Percentiles rank a stretch among this genome's conserved stretches.
These are phyloP conservation scores for Coffea canephora DNA, from an alignment of 257 asterid species.

Conservation along the genomic window DNA sequence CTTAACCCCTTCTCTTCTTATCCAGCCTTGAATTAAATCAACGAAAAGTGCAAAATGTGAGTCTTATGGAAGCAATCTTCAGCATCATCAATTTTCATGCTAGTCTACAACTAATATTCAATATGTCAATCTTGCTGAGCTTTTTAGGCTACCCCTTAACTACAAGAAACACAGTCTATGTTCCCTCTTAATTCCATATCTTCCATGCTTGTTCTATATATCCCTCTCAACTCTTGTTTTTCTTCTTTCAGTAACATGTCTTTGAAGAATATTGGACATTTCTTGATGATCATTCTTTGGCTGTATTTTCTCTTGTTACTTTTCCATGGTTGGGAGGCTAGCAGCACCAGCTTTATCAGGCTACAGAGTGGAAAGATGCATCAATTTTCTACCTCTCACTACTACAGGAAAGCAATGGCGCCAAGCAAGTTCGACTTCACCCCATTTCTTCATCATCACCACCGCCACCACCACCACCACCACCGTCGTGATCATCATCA, in stretches of 20 bases:
- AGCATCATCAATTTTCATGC: constrained; percentile 13
- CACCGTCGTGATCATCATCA: constrained; percentile 16
- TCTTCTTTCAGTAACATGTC: constrained; percentile 14
- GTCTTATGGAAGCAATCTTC: constrained; percentile 27
- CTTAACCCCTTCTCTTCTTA: background rate
- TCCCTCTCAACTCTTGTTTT: background rate
- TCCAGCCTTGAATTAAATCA: constrained; percentile 3
- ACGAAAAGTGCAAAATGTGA: background rate
- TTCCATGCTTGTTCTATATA: constrained; percentile 14
- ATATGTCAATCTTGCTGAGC: background rate
- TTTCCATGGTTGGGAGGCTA: constrained; percentile 11
- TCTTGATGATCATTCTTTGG: constrained; percentile 19
- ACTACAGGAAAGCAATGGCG: constrained; percentile 40
- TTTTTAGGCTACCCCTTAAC: background rate
- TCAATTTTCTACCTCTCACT: background rate
- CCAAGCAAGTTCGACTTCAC: constrained; percentile 46
- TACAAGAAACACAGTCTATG: background rate
- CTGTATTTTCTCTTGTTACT: constrained; percentile 11
- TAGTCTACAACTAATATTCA: constrained; percentile 11
- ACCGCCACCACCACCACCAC: constrained; percentile 2
- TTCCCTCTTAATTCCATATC: background rate
- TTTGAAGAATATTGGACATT: constrained; percentile 14
- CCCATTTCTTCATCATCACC: constrained; percentile 40
- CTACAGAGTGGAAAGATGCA: background rate
- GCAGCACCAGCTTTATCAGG: background rate